A percentile compares a stretch with the other conserved stretches of the same genome.
phyloP scores from a whole-genome alignment of 257 asterid species.

The Mentha longifolia region DNA sequence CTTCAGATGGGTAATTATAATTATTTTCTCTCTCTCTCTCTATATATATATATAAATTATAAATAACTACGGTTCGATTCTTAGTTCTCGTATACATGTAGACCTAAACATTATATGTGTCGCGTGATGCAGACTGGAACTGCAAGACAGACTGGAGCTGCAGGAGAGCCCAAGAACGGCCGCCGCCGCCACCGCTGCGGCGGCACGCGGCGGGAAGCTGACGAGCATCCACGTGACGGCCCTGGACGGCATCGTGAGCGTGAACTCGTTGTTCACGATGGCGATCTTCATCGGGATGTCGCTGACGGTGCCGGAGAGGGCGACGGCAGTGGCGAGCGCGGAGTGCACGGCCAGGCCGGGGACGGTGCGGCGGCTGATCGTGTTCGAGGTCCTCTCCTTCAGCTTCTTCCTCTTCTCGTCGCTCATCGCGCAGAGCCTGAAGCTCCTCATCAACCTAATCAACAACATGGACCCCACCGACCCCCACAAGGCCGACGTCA shows the following conservation, averaged over 20 bases:
- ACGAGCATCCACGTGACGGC: slow-evolving; percentile 45
- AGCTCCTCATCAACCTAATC: background rate
- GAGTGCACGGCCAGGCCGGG: background rate
- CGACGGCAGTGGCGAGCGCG: background rate
- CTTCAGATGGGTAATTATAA: no score
- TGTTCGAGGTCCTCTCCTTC: background rate
- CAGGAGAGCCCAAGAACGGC: background rate
- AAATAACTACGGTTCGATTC: no score
- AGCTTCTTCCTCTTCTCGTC: slow-evolving; percentile 27
- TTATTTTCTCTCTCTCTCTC: no score
- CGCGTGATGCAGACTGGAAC: background rate
- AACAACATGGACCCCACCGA: slow-evolving; percentile 14
- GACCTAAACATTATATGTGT: no score
- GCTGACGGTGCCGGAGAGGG: slow-evolving; percentile 16
- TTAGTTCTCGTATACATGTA: no score
- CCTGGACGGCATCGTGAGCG: slow-evolving; percentile 36
- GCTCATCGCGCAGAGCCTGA: background rate
- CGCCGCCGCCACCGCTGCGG: no score
- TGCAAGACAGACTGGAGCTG: no score
- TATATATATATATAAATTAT: no score
- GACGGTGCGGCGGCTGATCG: slow-evolving; percentile 27
- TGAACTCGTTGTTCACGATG: slow-evolving; percentile 50
- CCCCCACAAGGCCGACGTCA: background rate
- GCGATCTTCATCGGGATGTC: slow-evolving; percentile 47
- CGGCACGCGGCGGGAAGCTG: background rate